These are phyloP conservation scores for Zhuliangozyma parablackwelliae DNA, from an alignment of 1,139 yeast genomes.

Conservation along the genomic window DNA sequence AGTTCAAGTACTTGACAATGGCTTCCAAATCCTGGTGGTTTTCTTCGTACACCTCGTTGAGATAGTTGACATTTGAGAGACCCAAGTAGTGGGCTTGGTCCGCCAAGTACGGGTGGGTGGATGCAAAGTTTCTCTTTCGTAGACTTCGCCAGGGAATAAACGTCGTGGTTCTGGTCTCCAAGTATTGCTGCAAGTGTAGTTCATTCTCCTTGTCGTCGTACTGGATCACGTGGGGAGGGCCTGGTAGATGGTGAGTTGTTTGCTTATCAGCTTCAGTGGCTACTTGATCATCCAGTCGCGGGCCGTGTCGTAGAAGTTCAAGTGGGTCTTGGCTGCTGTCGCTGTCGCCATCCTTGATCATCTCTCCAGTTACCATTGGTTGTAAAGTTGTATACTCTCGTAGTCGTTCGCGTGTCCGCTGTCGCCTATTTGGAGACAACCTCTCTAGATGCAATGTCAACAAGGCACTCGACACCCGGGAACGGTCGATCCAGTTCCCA, in stretches of 20 bases:
- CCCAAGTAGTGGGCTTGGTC: conserved; percentile 48
- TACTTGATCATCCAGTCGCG: no score
- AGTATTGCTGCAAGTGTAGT: conserved; percentile 10
- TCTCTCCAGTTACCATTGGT: neutral
- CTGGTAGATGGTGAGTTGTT: no score
- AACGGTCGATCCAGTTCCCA: conserved; percentile 1
- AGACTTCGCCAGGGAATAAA: conserved; percentile 26
- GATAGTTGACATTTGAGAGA: conserved; percentile 28
- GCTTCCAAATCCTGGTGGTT: conserved; percentile 28
- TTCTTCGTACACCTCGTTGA: conserved; percentile 37
- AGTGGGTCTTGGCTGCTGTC: neutral
- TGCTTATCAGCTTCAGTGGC: no score
- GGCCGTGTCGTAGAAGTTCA: no score
- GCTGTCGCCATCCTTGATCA: conserved; percentile 1
- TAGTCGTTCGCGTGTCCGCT: conserved; percentile 1
- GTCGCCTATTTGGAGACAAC: conserved; percentile 6
- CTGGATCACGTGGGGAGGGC: no score
- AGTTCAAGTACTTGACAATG: conserved; percentile 34
- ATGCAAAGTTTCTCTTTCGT: conserved; percentile 42
- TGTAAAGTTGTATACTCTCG: neutral
- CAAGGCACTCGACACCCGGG: conserved; percentile 3
- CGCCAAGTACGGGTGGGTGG: conserved; percentile 45
- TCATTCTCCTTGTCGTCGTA: conserved; percentile 9
- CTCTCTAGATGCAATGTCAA: conserved; percentile 5
- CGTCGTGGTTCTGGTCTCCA: conserved; percentile 7